Evolutionary conservation across 129 eudicot genomes (phyloP).

Genomic region (Pittosporum tobira): DNA sequence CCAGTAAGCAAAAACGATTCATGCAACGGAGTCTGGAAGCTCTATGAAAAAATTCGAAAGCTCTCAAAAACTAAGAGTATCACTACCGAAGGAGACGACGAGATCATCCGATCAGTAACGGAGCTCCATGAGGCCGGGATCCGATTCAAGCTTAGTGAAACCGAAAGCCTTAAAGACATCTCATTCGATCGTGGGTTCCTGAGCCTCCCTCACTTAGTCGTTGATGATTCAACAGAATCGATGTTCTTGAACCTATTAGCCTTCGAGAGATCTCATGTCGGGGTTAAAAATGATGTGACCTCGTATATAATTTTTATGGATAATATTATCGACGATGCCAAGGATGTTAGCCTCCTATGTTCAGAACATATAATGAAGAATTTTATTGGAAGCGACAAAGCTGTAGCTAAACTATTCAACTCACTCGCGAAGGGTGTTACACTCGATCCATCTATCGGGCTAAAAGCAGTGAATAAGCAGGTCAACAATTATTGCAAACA

Average conservation of each 20-base stretch:
- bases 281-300: conserved; percentile 37
- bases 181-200: conserved; percentile 18
- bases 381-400: conserved; percentile 24
- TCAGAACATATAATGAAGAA: conserved; percentile 18
- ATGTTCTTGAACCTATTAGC: conserved; percentile 57
- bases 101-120: conserved; percentile 47
- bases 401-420: conserved; percentile 23
- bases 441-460: conserved; percentile 17
- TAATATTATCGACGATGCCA: conserved; percentile 18
- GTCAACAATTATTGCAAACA: conserved; percentile 15
- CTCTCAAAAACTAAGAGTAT: no score
- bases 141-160: conserved; percentile 24
- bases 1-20: no score
- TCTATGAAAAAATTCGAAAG: no score
- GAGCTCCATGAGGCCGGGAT: conserved; percentile 66
- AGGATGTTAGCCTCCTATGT: conserved; percentile 24
- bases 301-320: conserved; percentile 29
- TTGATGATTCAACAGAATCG: conserved; percentile 38
- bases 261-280: conserved; percentile 68
- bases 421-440: conserved; percentile 26
- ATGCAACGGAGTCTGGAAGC: no score
- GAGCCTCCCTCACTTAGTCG: conserved; percentile 16
- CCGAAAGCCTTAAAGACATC: conserved; percentile 19
- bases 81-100: no score
- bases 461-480: conserved; percentile 10